These are phyloP conservation scores for Naganishia friedmannii DNA, from an alignment of 768 basidiomycete genomes.

Conservation along the genomic window DNA sequence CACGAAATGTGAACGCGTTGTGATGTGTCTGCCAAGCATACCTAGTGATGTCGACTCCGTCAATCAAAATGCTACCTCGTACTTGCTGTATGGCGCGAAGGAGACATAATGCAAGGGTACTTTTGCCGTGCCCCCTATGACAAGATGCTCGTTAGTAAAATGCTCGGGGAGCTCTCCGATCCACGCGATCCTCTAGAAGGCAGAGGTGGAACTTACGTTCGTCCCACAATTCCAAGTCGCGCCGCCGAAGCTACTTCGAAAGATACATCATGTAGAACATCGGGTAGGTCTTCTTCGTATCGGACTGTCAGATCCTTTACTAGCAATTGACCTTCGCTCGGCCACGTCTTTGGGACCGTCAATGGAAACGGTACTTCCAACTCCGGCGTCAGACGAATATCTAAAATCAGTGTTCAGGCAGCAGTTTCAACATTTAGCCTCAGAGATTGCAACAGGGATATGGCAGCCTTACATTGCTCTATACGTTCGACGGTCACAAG, in stretches of 20 bases:
- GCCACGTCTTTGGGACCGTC: conserved; percentile 40
- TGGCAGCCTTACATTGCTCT: conserved; percentile 49
- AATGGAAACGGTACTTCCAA: neutral
- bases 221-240: conserved; percentile 46
- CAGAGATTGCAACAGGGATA: conserved; percentile 47
- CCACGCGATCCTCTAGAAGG: too few relatives aligned
- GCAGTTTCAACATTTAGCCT: conserved; percentile 56
- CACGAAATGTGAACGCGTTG: conserved; percentile 56
- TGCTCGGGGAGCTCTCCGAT: too few relatives aligned
- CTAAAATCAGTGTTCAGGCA: conserved; percentile 60
- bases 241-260: conserved; percentile 30
- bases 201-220: conserved; percentile 51
- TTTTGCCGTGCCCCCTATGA: conserved; percentile 37
- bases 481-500: conserved; percentile 39
- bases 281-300: conserved; percentile 46
- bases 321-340: conserved; percentile 37
- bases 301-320: conserved; percentile 38
- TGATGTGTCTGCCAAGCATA: conserved; percentile 65
- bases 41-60: conserved; percentile 41
- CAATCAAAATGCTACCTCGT: conserved; percentile 42
- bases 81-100: conserved; percentile 43
- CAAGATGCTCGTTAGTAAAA: too few relatives aligned
- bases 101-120: conserved; percentile 45
- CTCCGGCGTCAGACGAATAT: conserved; percentile 35
- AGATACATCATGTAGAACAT: conserved; percentile 44